These are phyloP conservation scores for Ottelia alismoides DNA, from an alignment of 106 monocot species.

Conservation along the genomic window DNA sequence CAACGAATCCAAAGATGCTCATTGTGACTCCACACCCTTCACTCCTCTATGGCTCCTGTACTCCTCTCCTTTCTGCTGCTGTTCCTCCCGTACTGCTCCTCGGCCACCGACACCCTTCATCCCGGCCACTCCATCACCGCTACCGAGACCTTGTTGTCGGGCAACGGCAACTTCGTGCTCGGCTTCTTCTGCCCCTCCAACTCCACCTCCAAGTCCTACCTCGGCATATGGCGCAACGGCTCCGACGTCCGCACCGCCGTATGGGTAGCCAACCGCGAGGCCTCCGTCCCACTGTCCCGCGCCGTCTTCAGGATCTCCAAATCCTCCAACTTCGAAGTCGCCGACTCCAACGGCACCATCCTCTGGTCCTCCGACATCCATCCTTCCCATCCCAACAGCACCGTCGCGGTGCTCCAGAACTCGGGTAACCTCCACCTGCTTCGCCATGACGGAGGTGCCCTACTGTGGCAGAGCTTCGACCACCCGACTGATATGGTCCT, in stretches of 20 bases:
- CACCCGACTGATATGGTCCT: slow-evolving; percentile 35
- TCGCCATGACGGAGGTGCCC: slow-evolving; percentile 1
- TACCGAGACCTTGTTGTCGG: slow-evolving; percentile 9
- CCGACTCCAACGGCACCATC: not conserved
- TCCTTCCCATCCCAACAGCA: not conserved
- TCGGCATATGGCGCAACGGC: slow-evolving; percentile 13
- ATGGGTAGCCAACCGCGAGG: slow-evolving; percentile 20
- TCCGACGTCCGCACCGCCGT: slow-evolving; percentile 2
- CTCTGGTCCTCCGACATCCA: slow-evolving; percentile 16
- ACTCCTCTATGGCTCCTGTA: too few species aligned
- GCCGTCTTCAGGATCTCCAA: not conserved
- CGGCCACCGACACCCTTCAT: too few species aligned
- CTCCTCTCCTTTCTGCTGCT: too few species aligned
- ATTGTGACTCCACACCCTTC: too few species aligned
- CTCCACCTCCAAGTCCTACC: slow-evolving; percentile 4
- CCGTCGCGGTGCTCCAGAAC: slow-evolving; percentile 19
- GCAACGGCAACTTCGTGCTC: slow-evolving; percentile 10
- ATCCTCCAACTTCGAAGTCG: slow-evolving; percentile 5
- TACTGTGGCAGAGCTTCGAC: slow-evolving; percentile 38
- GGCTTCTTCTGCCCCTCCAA: slow-evolving; percentile 24
- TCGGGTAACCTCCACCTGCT: slow-evolving; percentile 29
- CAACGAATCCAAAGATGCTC: too few species aligned
- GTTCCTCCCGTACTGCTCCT: too few species aligned
- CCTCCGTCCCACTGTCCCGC: not conserved
- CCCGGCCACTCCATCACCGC: slow-evolving; percentile 7